Percentiles rank a stretch among this genome's conserved stretches.
Conservation (phyloP, 495 filamentous ascomycete genomes). For the Aspergillus sclerotioniger region DNA sequence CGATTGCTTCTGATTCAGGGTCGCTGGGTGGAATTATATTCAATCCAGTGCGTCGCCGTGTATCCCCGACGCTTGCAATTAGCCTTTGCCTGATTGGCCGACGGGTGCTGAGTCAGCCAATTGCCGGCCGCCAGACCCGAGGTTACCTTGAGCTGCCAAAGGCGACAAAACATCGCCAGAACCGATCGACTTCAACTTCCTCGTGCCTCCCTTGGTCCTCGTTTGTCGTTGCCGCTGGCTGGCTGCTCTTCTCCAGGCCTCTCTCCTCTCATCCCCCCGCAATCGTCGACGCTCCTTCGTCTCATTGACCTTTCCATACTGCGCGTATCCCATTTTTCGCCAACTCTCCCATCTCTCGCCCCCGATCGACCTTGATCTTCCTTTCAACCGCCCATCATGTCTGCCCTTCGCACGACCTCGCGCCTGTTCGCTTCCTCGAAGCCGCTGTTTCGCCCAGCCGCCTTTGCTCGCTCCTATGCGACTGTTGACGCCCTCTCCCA, state of each 20-base stretch:
- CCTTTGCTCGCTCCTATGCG: constrained; percentile 49
- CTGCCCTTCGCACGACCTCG: constrained; percentile 71
- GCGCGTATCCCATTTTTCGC: constrained; percentile 5
- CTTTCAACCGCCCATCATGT: constrained; percentile 53
- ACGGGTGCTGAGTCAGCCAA: constrained; percentile 31
- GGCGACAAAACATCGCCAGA: constrained; percentile 26
- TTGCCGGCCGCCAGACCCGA: constrained; percentile 43
- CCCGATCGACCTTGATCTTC: constrained; percentile 8
- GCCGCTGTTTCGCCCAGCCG: constrained; percentile 49
- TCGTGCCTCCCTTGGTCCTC: constrained; percentile 17
- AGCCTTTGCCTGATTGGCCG: constrained; percentile 38
- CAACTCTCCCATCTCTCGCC: constrained; percentile 10
- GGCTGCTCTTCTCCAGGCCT: constrained; percentile 15
- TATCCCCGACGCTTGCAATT: constrained; percentile 51
- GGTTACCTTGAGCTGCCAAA: constrained; percentile 33
- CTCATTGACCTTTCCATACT: constrained; percentile 7
- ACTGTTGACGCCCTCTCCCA: constrained; percentile 46
- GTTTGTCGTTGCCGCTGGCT: constrained; percentile 21
- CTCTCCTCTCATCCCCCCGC: constrained; percentile 13
- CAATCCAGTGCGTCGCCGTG: constrained; percentile 29
- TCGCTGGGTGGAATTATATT: constrained; percentile 9
- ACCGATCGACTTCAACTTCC: constrained; percentile 33
- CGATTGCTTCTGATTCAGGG: not conserved
- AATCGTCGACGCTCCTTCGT: constrained; percentile 1
- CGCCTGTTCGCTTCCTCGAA: constrained; percentile 61